Base-by-base conservation (phyloP, 306 rosid genomes). In the Comarum palustre region DNA sequence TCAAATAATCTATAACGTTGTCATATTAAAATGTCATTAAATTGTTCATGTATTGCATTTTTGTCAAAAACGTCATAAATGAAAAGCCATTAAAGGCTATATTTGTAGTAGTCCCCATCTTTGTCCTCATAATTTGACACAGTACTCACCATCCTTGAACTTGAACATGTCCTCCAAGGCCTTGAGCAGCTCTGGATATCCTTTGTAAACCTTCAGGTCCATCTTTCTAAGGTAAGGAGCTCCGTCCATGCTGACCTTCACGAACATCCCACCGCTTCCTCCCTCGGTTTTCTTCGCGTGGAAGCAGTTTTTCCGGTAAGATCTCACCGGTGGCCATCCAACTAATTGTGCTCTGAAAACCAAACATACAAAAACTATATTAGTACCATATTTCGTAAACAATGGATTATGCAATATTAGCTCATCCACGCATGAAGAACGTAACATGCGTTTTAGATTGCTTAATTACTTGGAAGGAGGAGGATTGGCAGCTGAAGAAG, bases 391-490 rank as follows among this genome's bases (percentile, higher is more conserved):
- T 16, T 29, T 58, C 5, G 11, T 31, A 60, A 29, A 29, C 3
- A 31, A 3, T 29, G 24, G 41, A 60, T 31, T 60, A 60, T 1
- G 3, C 62, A 7, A 55, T 3, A 11, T 13, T 25, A 59, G 20
- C 65, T 59, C 38, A 13, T 27, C 39, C 10, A n/a, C n/a, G 9
- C 10, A 58, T 15, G 15, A 32, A 16, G 13, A 29, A 24, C 34
- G 25, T 3, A 29, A 24, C 34, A 57, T 3, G 62, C 3, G 14
- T 24, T 5, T 57, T 60, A 11, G 43, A 45, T 65, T 66, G 32
- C 87, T 81, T 86, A 86, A 87, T 83, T 86, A 86, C 90, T 83
- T 86, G 60, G 87, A 12, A 0, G 81, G 84, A 10, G 90, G 83
- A 50, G 71, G 51, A 32, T 66, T 51, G 68, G 74, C 10, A 12